Conservation (phyloP, 768 basidiomycete genomes). For the Suillus clintonianus region DNA sequence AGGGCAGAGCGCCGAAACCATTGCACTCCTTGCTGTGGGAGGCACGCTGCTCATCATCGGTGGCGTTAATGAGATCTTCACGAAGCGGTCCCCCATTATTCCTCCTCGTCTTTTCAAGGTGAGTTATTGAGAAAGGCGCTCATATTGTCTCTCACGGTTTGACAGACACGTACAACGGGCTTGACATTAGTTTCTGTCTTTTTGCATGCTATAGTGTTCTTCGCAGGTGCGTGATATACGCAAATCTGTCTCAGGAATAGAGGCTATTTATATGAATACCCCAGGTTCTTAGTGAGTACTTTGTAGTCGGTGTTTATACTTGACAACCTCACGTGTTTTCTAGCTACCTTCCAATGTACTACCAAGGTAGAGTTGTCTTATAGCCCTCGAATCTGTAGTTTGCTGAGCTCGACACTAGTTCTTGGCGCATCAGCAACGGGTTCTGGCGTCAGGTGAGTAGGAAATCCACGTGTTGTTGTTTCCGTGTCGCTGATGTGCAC, state of each 20-base stretch:
- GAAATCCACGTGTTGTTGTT: no score
- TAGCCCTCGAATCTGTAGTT: background rate
- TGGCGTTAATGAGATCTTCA: conserved; percentile 36
- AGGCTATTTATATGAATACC: background rate
- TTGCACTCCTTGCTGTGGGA: conserved; percentile 40
- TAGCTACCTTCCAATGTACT: conserved; percentile 43
- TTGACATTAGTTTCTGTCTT: conserved; percentile 33
- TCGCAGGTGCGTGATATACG: conserved; percentile 24
- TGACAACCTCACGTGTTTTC: conserved; percentile 6
- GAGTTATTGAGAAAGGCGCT: conserved; percentile 3
- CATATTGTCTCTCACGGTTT: background rate
- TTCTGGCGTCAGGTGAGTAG: conserved; percentile 31
- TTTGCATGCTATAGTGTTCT: conserved; percentile 36
- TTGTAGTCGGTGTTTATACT: background rate
- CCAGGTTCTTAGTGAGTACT: conserved; percentile 28
- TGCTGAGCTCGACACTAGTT: conserved; percentile 13
- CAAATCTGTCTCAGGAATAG: background rate
- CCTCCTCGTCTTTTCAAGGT: conserved; percentile 42
- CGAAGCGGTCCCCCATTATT: conserved; percentile 37
- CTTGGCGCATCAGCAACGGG: conserved; percentile 39
- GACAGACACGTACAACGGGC: conserved; percentile 40
- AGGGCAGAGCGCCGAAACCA: conserved; percentile 35
- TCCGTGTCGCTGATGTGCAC: conserved; percentile 1
- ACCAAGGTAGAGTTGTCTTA: conserved; percentile 27
- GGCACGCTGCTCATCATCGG: conserved; percentile 28